A percentile compares a stretch with the other conserved stretches of the same genome.
Conservation (phyloP, 306 rosid genomes). For the Dalbergia cultrata region DNA sequence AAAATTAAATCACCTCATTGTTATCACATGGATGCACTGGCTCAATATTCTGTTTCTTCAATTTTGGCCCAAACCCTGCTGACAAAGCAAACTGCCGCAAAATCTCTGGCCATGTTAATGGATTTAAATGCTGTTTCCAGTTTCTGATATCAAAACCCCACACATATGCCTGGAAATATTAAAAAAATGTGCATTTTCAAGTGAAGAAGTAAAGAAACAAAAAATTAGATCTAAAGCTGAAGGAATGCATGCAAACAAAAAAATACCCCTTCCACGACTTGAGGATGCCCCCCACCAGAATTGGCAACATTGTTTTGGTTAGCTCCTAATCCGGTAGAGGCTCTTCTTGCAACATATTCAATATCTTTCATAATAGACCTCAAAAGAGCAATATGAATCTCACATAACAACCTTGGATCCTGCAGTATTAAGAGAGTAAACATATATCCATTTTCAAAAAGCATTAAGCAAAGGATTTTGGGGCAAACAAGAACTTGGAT, state of each 20-base stretch:
- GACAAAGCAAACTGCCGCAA: constrained; percentile 84
- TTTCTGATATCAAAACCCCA: constrained; percentile 87
- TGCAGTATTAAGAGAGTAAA: constrained; percentile 47
- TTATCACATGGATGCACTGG: constrained; percentile 53
- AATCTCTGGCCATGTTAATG: constrained; percentile 91
- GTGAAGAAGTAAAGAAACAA: constrained; percentile 31
- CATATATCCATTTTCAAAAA: constrained; percentile 33
- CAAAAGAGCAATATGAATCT: constrained; percentile 79
- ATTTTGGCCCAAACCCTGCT: constrained; percentile 82
- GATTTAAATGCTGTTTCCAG: constrained; percentile 78
- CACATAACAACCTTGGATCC: constrained; percentile 82
- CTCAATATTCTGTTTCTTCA: constrained; percentile 60
- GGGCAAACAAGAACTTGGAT: constrained; percentile 19
- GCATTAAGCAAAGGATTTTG: constrained; percentile 12
- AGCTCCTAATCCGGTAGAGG: constrained; percentile 62
- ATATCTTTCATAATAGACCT: constrained; percentile 74
- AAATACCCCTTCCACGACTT: constrained; percentile 75
- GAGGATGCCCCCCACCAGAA: constrained; percentile 82
- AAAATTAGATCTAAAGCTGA: constrained; percentile 38
- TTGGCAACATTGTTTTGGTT: constrained; percentile 62
- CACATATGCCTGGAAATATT: constrained; percentile 64
- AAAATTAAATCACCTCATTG: constrained; percentile 59
- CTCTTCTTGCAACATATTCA: constrained; percentile 75
- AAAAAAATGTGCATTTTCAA: background rate
- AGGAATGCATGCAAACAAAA: background rate